Evolutionary conservation across 176 grass and related monocot species (phyloP), one percentile per base, ranked within the genome.

Genomic region (Aegilops tauschii): DNA sequence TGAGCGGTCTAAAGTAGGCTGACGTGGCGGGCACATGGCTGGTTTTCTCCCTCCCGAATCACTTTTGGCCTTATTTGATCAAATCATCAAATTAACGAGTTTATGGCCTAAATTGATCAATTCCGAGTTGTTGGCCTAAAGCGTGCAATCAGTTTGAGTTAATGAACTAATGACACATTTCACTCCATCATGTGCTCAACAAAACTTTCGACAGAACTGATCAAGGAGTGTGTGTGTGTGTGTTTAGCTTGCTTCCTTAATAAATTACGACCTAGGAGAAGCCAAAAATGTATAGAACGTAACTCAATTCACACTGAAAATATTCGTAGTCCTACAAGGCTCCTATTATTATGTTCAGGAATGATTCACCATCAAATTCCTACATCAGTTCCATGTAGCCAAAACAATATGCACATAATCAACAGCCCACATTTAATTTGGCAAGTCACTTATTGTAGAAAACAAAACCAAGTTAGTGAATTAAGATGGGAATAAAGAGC

Each of bases 361-460:
- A 5, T 29, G 12, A 7, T 69, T 84, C 61, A 0, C 8, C 4
- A 25, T 71, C 39, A 50, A 30, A 69, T 25, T 2, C 56, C 44
- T 69, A 39, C 20, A 86, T 30, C 36, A 63, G 39, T 63, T 76
- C 49, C 71, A 86, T 86, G 49, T 25, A 61, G 49, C 30, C 29
- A 77, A 82, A 76, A 76, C 49, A 61, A 69, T 76, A 12, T 40
- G 30, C 21, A 79, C 13, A 16, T 3, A 36, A n/a, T 71, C 72
- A 75, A 59, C 29, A 85, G 44, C n/a, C 9, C 9, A 45, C 1
- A 77, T 37, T 14, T 28, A 10, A 49, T 70, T 23, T 63, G 65
- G 28, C 6, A 9, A 39, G 4, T 47, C 77, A 25, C 12, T 65
- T 84, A 69, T 11, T 9, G 12, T 61, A 11, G 18, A 10, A 54